Conservation (phyloP, 768 basidiomycete species). For the Lentinula guzmanii region DNA sequence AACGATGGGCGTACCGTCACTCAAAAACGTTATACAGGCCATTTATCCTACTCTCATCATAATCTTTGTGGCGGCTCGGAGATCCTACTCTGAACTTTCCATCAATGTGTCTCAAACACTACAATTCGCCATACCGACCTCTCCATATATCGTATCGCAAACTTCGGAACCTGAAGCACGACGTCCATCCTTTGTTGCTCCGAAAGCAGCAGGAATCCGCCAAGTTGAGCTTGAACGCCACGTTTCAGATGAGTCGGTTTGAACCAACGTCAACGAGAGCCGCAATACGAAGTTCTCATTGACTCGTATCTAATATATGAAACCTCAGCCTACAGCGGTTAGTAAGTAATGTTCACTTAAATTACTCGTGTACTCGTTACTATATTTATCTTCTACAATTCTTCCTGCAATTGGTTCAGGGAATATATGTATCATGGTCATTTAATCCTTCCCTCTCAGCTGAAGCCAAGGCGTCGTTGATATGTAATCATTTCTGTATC, state of each 20-base stretch:
- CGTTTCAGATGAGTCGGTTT: neutral
- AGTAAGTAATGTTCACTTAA: too few species aligned
- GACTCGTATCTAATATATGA: too few species aligned
- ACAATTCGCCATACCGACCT: neutral
- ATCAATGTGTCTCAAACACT: neutral
- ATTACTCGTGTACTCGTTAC: too few species aligned
- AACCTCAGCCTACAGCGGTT: too few species aligned
- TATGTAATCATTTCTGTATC: neutral
- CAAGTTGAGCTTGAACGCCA: neutral
- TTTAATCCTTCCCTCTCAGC: too few species aligned
- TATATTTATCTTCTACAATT: too few species aligned
- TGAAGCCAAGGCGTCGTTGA: neutral
- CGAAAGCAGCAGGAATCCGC: neutral
- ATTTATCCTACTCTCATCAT: conserved; percentile 5
- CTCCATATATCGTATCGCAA: neutral
- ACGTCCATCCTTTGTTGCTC: neutral
- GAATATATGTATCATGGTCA: too few species aligned
- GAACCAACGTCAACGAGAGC: neutral
- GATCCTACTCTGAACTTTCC: neutral
- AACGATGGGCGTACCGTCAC: too few species aligned
- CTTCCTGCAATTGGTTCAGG: too few species aligned
- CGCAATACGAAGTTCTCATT: too few species aligned
- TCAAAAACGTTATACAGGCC: neutral
- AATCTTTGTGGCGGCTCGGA: neutral
- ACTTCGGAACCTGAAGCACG: neutral